A percentile compares a stretch with the other conserved stretches of the same genome.
phyloP scores from a whole-genome alignment of 306 rosid genomes.

The Morella rubra region DNA sequence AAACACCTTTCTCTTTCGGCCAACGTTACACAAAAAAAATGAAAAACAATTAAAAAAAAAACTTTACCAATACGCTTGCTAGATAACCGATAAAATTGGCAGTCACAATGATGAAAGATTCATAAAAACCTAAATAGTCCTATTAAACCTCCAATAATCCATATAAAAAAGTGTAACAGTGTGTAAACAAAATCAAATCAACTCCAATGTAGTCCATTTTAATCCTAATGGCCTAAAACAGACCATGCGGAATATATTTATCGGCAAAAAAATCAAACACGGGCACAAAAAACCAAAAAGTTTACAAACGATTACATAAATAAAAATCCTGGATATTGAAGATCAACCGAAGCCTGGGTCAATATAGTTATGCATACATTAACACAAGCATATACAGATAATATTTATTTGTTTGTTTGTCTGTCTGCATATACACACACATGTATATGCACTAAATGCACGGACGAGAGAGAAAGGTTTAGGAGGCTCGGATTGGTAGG shows the following conservation, averaged over 20 bases:
- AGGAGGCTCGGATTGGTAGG: not conserved
- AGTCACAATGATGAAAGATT: not conserved
- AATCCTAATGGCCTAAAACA: not conserved
- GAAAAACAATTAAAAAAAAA: not conserved
- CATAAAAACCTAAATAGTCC: not conserved
- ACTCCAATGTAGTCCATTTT: not conserved
- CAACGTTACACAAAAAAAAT: not conserved
- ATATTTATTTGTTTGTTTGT: no score
- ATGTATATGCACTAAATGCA: not conserved
- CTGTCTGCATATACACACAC: not conserved
- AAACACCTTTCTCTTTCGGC: not conserved
- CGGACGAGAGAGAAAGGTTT: not conserved
- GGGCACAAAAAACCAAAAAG: not conserved
- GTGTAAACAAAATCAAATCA: constrained; percentile 5
- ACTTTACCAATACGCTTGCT: not conserved
- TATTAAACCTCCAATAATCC: not conserved
- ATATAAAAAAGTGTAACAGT: constrained; percentile 2
- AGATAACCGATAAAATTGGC: not conserved
- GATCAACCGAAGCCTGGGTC: constrained; percentile 16
- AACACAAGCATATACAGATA: not conserved
- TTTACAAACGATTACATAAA: not conserved
- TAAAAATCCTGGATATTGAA: constrained; percentile 2
- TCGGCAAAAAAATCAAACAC: not conserved
- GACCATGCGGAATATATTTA: not conserved
- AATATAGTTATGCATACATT: not conserved